phyloP scores from a whole-genome alignment of 1,139 yeast genomes.

The Nematodospora anomalae region DNA sequence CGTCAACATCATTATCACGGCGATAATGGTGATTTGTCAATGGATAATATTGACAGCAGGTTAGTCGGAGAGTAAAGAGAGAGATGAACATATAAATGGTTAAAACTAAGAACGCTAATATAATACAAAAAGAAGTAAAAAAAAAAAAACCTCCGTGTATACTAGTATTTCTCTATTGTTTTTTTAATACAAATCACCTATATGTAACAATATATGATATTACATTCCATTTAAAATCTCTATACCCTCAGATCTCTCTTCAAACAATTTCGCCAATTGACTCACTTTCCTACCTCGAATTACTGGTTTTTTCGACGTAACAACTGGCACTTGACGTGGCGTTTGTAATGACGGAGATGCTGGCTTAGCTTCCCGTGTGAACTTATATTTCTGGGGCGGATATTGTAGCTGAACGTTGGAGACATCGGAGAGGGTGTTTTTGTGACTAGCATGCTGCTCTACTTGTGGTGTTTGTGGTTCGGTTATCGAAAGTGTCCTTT shows the following conservation, averaged over 20 bases:
- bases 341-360: not conserved
- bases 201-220: not conserved
- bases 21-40: slow-evolving; percentile 39
- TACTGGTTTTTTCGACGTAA: slow-evolving; percentile 39
- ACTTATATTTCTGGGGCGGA: slow-evolving; percentile 45
- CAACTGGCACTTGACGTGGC: slow-evolving; percentile 1
- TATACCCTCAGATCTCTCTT: slow-evolving; percentile 55
- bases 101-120: too few species aligned
- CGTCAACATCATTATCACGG: slow-evolving; percentile 27
- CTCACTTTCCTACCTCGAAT: slow-evolving; percentile 56
- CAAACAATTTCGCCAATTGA: slow-evolving; percentile 54
- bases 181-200: not conserved
- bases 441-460: slow-evolving; percentile 2
- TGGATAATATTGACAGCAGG: slow-evolving; percentile 50
- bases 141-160: not conserved
- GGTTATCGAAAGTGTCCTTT: not conserved
- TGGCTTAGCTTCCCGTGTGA: slow-evolving; percentile 1
- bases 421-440: slow-evolving; percentile 20
- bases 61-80: slow-evolving; percentile 42
- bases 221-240: slow-evolving; percentile 44
- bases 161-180: not conserved
- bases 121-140: not conserved
- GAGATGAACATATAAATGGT: too few species aligned
- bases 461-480: slow-evolving; percentile 1
- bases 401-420: slow-evolving; percentile 32